These are phyloP conservation scores for Jacaranda copaia DNA, from an alignment of 257 asterid species.

Conservation along the genomic window DNA sequence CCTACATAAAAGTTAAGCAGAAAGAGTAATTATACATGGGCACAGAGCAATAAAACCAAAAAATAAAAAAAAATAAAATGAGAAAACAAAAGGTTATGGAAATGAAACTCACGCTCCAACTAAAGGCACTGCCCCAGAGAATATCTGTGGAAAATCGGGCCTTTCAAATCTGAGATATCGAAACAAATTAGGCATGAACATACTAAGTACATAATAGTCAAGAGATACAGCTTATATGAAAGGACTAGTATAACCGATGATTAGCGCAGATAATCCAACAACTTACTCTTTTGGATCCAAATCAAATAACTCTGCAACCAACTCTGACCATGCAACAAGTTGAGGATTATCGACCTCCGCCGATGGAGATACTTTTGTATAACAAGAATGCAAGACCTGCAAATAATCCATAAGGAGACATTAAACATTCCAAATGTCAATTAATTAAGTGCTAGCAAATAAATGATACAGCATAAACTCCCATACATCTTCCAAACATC, in stretches of 20 bases:
- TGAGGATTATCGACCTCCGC: slow-evolving; percentile 90
- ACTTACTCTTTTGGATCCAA: slow-evolving; percentile 89
- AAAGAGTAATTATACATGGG: slow-evolving; percentile 7
- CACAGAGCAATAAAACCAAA: neutral
- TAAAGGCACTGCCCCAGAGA: slow-evolving; percentile 79
- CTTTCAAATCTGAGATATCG: slow-evolving; percentile 77
- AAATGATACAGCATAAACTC: neutral
- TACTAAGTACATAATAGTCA: slow-evolving; percentile 21
- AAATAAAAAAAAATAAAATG: neutral
- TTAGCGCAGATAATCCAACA: slow-evolving; percentile 17
- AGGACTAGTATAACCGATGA: slow-evolving; percentile 19
- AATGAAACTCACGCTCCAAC: slow-evolving; percentile 72
- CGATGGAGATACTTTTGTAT: slow-evolving; percentile 84
- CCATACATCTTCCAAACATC: neutral
- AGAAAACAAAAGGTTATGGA: slow-evolving; percentile 4
- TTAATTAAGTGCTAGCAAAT: neutral
- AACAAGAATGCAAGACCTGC: slow-evolving; percentile 92
- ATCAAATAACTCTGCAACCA: slow-evolving; percentile 82
- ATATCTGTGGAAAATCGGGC: slow-evolving; percentile 76
- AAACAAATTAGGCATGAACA: slow-evolving; percentile 38
- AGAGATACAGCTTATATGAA: slow-evolving; percentile 26
- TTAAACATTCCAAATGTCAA: slow-evolving; percentile 9
- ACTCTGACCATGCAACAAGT: slow-evolving; percentile 89
- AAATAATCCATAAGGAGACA: slow-evolving; percentile 28
- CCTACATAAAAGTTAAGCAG: slow-evolving; percentile 43